phyloP scores from a whole-genome alignment of 192 early-diverging fungal species.

The Allomyces arbusculus region DNA sequence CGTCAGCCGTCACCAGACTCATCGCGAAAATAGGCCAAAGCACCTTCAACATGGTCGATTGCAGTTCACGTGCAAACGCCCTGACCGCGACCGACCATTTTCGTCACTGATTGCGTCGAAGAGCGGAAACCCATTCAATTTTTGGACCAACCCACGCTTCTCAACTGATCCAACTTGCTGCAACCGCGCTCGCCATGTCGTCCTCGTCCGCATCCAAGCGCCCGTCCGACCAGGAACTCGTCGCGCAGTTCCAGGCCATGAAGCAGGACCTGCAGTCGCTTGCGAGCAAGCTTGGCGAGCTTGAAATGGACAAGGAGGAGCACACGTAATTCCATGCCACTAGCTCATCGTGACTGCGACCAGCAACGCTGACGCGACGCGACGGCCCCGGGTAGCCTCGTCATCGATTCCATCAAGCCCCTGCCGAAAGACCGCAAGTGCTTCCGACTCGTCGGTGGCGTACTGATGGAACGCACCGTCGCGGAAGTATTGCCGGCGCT shows the following conservation, averaged over 20 bases:
- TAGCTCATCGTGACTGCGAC: neutral
- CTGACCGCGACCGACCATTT: no score
- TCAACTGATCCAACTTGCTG: no score
- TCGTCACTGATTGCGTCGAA: no score
- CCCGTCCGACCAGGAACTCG: conserved; percentile 37
- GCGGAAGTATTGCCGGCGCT: conserved; percentile 77
- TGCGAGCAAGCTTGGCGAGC: conserved; percentile 78
- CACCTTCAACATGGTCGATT: no score
- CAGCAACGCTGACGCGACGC: neutral
- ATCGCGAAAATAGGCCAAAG: no score
- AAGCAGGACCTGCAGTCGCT: conserved; percentile 63
- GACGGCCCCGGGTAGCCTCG: conserved; percentile 25
- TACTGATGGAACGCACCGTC: conserved; percentile 81
- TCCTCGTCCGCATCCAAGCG: conserved; percentile 15
- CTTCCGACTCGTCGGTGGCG: conserved; percentile 81
- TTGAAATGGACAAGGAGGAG: conserved; percentile 83
- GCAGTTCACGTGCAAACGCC: no score
- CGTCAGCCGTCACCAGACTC: no score
- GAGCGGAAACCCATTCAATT: no score
- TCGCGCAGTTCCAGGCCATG: conserved; percentile 27
- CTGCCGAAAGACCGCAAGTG: conserved; percentile 68
- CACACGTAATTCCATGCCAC: conserved; percentile 45
- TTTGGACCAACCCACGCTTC: no score
- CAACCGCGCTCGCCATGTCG: neutral
- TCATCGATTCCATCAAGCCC: conserved; percentile 82